These are phyloP conservation scores for Candida nemodendra DNA, from an alignment of 805 yeast species.

Conservation along the genomic window DNA sequence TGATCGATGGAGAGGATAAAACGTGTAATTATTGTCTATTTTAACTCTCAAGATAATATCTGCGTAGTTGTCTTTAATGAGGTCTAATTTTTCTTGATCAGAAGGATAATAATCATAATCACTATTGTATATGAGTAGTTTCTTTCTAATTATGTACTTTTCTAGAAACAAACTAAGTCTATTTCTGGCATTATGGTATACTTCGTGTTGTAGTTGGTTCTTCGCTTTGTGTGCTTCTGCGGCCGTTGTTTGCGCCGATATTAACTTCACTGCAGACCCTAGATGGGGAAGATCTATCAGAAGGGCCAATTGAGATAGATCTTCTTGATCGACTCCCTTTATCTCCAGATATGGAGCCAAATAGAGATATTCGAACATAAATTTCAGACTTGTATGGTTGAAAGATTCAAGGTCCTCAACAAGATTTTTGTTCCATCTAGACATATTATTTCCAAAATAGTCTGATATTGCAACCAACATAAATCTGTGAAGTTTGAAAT, in stretches of 20 bases:
- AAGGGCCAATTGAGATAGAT: conserved; percentile 34
- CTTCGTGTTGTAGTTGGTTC: conserved; percentile 32
- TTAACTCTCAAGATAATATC: conserved; percentile 46
- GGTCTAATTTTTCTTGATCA: conserved; percentile 20
- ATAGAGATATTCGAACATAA: conserved; percentile 27
- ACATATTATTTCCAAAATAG: conserved; percentile 3
- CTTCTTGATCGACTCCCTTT: conserved; percentile 27
- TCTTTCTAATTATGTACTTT: conserved; percentile 24
- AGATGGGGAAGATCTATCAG: conserved; percentile 39
- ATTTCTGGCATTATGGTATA: conserved; percentile 36
- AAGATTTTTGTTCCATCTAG: conserved; percentile 1
- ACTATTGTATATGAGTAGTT: conserved; percentile 1
- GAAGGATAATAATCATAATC: conserved; percentile 16
- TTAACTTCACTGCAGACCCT: conserved; percentile 29
- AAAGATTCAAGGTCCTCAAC: conserved; percentile 13
- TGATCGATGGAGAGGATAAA: conserved; percentile 65
- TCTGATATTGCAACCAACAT: conserved; percentile 33
- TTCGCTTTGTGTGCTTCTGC: conserved; percentile 31
- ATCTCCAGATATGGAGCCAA: conserved; percentile 32
- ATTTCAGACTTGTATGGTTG: conserved; percentile 33
- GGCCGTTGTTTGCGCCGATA: conserved; percentile 17
- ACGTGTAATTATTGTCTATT: conserved; percentile 24
- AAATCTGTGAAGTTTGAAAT: conserved; percentile 39
- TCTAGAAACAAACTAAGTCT: conserved; percentile 34
- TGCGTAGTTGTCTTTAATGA: conserved; percentile 35